Evolutionary conservation across 805 yeast genomes (phyloP).

Genomic region (Isabelozyma pseudorhagii): DNA sequence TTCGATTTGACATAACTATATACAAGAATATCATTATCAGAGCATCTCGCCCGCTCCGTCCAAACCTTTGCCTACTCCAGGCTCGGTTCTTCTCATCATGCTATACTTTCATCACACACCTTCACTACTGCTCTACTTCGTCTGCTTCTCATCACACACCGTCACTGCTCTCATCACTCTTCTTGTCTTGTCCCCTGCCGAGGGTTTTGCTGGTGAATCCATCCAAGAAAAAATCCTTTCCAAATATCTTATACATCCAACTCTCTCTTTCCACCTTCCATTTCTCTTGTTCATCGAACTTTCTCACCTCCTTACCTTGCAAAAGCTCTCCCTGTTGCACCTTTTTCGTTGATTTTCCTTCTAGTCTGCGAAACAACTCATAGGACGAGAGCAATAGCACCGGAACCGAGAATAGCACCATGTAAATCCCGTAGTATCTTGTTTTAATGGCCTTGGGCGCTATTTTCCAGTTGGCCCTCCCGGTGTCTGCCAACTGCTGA

Average conservation of each 20-base stretch:
- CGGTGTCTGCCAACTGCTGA: conserved; percentile 35
- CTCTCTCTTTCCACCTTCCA: conserved; percentile 37
- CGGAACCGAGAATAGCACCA: conserved; percentile 38
- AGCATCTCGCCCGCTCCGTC: no score
- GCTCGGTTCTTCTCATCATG: no score
- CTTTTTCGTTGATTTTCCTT: conserved; percentile 39
- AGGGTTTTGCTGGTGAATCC: conserved; percentile 44
- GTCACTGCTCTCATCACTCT: neutral
- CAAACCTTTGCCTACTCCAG: no score
- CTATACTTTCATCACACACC: neutral
- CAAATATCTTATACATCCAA: conserved; percentile 35
- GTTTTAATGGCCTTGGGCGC: conserved; percentile 37
- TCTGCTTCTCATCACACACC: neutral
- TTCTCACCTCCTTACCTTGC: conserved; percentile 29
- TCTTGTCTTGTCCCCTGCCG: conserved; percentile 5
- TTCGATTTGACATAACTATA: neutral
- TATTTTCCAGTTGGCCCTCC: conserved; percentile 41
- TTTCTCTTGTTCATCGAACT: conserved; percentile 36
- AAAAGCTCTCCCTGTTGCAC: conserved; percentile 39
- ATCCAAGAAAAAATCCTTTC: conserved; percentile 40
- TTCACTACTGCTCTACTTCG: neutral
- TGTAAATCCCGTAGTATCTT: conserved; percentile 35
- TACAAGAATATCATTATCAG: conserved; percentile 1
- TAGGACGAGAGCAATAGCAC: conserved; percentile 28
- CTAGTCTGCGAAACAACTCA: conserved; percentile 33